phyloP scores from a whole-genome alignment of 805 yeast species.

The Metahyphopichia silvanorum region DNA sequence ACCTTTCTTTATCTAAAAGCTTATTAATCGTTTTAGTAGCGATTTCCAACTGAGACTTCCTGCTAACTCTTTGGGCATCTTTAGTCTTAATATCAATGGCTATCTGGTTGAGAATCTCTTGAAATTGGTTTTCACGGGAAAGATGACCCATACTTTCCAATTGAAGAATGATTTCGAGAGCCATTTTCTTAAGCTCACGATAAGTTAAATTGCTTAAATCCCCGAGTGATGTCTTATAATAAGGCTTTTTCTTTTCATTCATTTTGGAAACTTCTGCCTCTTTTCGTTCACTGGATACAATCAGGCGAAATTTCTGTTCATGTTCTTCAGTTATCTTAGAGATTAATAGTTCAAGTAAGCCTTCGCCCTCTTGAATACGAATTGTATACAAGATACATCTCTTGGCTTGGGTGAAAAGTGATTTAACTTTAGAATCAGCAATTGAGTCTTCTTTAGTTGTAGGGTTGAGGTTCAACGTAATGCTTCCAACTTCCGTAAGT shows the following conservation, averaged over 20 bases:
- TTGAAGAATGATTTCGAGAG: conserved; percentile 72
- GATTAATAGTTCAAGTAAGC: conserved; percentile 64
- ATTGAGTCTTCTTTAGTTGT: conserved; percentile 43
- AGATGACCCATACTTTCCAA: conserved; percentile 67
- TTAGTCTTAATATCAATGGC: conserved; percentile 69
- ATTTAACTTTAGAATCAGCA: conserved; percentile 54
- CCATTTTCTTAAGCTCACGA: conserved; percentile 72
- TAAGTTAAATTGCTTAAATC: conserved; percentile 51
- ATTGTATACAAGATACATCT: conserved; percentile 78
- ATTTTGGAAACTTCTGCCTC: conserved; percentile 29
- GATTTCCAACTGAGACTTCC: conserved; percentile 39
- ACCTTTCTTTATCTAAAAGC: conserved; percentile 42
- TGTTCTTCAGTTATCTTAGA: conserved; percentile 66
- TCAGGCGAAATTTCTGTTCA: conserved; percentile 58
- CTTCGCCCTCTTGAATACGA: conserved; percentile 72
- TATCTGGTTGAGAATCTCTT: conserved; percentile 74
- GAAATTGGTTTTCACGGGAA: conserved; percentile 68
- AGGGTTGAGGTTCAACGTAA: conserved; percentile 58
- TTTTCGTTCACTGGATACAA: conserved; percentile 46
- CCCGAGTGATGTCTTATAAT: conserved; percentile 46
- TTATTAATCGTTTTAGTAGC: conserved; percentile 42
- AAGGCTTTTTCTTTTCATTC: conserved; percentile 41
- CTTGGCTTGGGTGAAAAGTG: conserved; percentile 73
- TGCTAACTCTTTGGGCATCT: conserved; percentile 39
- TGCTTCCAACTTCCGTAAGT: conserved; percentile 48